Conservation (phyloP, 1,284 basidiomycete genomes). For the Farysia itapuensis region DNA sequence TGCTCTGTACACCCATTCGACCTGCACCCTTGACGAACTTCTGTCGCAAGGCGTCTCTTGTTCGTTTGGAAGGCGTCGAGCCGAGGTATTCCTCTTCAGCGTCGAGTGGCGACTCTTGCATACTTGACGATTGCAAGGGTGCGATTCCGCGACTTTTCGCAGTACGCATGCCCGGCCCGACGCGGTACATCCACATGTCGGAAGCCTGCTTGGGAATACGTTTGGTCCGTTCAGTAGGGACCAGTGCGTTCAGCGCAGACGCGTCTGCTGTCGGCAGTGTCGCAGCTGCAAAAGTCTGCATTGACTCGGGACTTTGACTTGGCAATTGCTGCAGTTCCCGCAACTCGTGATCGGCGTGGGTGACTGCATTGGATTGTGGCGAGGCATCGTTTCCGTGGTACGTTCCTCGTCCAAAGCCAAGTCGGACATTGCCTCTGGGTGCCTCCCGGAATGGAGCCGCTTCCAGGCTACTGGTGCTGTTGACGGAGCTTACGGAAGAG, state of each 20-base stretch:
- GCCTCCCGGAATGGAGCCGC: conserved; percentile 56
- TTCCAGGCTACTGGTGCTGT: conserved; percentile 56
- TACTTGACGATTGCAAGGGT: conserved; percentile 1
- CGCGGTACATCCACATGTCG: conserved; percentile 53
- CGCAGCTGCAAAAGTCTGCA: background rate
- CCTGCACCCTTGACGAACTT: conserved; percentile 47
- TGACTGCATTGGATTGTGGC: background rate
- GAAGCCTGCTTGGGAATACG: conserved; percentile 38
- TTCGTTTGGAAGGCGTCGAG: conserved; percentile 11
- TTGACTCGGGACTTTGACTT: too few relatives aligned
- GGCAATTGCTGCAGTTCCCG: too few relatives aligned
- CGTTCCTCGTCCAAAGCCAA: conserved; percentile 20
- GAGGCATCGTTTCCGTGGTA: background rate
- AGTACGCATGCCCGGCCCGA: conserved; percentile 47
- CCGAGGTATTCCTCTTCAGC: background rate
- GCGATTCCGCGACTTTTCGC: conserved; percentile 11
- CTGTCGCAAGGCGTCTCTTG: conserved; percentile 32
- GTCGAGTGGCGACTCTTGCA: background rate
- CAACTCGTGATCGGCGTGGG: too few relatives aligned
- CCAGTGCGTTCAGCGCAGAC: conserved; percentile 5
- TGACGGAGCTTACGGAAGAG: conserved; percentile 52
- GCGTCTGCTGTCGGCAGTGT: background rate
- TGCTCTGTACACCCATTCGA: conserved; percentile 40
- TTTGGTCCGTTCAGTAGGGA: conserved; percentile 17
- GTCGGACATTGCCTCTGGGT: conserved; percentile 51